A percentile compares a stretch with the other conserved stretches of the same genome.
phyloP scores from a whole-genome alignment of 2,329 filamentous ascomycete genomes.

The Epichloe sylvatica region DNA sequence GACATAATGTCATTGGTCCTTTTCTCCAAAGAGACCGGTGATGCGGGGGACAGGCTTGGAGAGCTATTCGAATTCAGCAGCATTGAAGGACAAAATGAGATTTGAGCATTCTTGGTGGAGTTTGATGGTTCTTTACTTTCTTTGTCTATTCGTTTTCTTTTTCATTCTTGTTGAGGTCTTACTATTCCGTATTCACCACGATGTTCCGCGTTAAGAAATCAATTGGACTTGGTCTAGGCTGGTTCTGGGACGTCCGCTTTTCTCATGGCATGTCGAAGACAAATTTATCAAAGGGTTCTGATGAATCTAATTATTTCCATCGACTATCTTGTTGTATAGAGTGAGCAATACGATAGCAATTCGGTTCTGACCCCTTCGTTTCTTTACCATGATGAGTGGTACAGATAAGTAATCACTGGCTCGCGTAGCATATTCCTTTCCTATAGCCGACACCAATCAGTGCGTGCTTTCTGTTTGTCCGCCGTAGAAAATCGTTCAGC shows the following conservation, averaged over 20 bases:
- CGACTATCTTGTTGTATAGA: neutral
- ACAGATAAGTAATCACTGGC: neutral
- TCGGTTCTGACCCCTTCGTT: neutral
- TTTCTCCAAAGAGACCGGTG: neutral
- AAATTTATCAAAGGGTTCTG: neutral
- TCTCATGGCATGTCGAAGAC: conserved; percentile 2
- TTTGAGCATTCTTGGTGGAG: conserved; percentile 13
- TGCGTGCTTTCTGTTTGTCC: neutral
- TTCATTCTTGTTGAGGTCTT: neutral
- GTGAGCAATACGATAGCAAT: neutral
- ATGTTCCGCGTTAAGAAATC: neutral
- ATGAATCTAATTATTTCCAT: neutral
- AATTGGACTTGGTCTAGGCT: conserved; percentile 4
- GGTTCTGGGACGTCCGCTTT: conserved; percentile 1
- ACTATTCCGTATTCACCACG: neutral
- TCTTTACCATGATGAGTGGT: neutral
- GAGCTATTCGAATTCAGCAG: conserved; percentile 5
- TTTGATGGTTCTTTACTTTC: conserved; percentile 7
- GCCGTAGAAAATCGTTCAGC: neutral
- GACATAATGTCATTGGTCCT: neutral
- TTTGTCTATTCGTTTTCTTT: neutral
- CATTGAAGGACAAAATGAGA: conserved; percentile 5
- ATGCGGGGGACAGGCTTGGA: neutral
- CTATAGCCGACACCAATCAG: too few species aligned
- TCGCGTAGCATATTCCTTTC: neutral